Evolutionary conservation across 2,329 filamentous ascomycete species (phyloP).

Genomic region (Claviceps africana): DNA sequence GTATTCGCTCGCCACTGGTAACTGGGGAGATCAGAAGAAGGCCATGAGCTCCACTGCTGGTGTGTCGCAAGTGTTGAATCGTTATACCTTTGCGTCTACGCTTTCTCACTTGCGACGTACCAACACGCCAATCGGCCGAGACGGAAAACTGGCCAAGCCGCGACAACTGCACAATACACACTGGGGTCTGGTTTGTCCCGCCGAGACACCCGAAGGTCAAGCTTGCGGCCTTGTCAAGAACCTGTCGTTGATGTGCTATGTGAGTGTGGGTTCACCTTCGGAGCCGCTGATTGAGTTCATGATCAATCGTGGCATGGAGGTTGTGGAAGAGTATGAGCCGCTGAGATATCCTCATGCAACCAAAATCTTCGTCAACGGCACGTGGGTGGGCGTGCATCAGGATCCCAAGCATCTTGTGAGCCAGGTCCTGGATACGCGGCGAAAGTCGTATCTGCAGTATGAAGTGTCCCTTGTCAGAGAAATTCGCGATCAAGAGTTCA

Average conservation of each 20-base stretch:
- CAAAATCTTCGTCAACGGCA: conserved; percentile 95
- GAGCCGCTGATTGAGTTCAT: conserved; percentile 90
- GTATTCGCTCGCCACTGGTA: conserved; percentile 92
- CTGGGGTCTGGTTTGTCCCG: conserved; percentile 94
- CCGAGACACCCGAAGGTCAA: conserved; percentile 95
- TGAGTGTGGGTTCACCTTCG: conserved; percentile 85
- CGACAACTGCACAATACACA: conserved; percentile 97
- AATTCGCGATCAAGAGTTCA: conserved; percentile 94
- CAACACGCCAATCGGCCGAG: conserved; percentile 93
- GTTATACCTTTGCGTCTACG: conserved; percentile 94
- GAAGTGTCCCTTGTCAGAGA: conserved; percentile 93
- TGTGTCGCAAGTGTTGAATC: conserved; percentile 94
- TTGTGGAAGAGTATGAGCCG: conserved; percentile 88
- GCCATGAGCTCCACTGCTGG: conserved; percentile 87
- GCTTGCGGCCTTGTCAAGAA: conserved; percentile 98
- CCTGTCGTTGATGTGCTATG: conserved; percentile 92
- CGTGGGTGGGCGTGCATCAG: conserved; percentile 91
- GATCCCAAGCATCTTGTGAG: conserved; percentile 76
- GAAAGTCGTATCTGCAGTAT: conserved; percentile 71
- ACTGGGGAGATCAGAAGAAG: conserved; percentile 99
- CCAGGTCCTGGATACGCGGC: conserved; percentile 61
- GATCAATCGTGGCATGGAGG: conserved; percentile 89
- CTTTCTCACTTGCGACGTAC: conserved; percentile 93
- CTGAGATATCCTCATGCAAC: conserved; percentile 78
- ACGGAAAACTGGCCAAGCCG: conserved; percentile 96